A percentile compares a stretch with the other conserved stretches of the same genome.
Conservation (phyloP, 768 basidiomycete genomes). For the Lactarius evosmus region DNA sequence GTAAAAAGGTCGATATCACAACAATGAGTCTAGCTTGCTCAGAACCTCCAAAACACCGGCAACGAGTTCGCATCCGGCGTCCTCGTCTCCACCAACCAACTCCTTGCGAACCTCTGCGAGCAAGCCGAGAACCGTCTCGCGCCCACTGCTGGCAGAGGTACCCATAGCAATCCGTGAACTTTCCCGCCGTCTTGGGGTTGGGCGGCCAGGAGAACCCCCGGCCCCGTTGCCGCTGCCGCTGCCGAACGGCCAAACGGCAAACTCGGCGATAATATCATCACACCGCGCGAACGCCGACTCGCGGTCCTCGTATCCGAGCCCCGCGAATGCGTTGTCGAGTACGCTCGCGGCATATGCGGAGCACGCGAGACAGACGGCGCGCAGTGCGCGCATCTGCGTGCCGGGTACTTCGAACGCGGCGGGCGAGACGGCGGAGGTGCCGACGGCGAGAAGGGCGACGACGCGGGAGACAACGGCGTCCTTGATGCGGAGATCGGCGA, state of each 20-base stretch:
- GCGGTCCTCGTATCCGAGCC: slow-evolving; percentile 87
- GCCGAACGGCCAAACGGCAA: slow-evolving; percentile 86
- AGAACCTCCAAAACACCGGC: slow-evolving; percentile 93
- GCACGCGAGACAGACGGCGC: slow-evolving; percentile 84
- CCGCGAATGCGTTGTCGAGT: slow-evolving; percentile 87
- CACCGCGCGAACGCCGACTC: slow-evolving; percentile 92
- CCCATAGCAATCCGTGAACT: slow-evolving; percentile 54
- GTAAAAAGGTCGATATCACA: slow-evolving; percentile 40
- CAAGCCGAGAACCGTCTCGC: slow-evolving; percentile 71
- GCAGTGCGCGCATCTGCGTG: slow-evolving; percentile 72
- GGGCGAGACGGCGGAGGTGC: slow-evolving; percentile 76
- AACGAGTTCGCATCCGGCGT: slow-evolving; percentile 85
- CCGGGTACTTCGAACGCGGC: slow-evolving; percentile 72
- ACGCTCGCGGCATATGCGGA: slow-evolving; percentile 94
- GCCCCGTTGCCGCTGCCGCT: slow-evolving; percentile 33
- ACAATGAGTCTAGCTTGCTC: slow-evolving; percentile 84
- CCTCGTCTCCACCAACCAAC: slow-evolving; percentile 61
- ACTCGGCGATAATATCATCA: slow-evolving; percentile 92
- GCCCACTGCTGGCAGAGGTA: slow-evolving; percentile 45
- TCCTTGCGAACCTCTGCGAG: slow-evolving; percentile 73
- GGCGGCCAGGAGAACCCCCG: slow-evolving; percentile 8
- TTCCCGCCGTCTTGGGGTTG: slow-evolving; percentile 36
- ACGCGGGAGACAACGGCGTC: slow-evolving; percentile 77
- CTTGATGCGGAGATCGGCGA: slow-evolving; percentile 89
- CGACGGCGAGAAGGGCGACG: slow-evolving; percentile 73